phyloP scores from a whole-genome alignment of 2,329 filamentous ascomycete species.

The Penicillium hesseltinei region DNA sequence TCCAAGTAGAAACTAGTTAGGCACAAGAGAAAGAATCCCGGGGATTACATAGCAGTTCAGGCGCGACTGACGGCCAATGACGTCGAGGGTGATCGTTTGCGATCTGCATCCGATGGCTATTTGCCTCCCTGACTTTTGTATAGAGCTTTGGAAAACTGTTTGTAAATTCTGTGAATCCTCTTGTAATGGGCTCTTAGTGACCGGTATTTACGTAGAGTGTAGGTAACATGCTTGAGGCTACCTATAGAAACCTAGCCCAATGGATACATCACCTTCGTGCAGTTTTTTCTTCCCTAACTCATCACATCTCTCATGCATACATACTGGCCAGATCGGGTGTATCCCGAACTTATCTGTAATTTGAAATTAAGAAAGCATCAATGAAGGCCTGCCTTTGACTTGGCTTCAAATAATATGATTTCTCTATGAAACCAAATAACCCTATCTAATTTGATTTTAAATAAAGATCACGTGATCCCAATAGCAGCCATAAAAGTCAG shows the following conservation, averaged over 20 bases:
- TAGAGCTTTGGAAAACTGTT: neutral
- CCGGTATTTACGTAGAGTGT: too few relatives aligned
- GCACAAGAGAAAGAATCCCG: neutral
- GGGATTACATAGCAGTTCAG: neutral
- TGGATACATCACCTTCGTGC: too few relatives aligned
- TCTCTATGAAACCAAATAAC: neutral
- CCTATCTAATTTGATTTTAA: neutral
- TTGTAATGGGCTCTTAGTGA: neutral
- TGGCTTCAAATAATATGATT: neutral
- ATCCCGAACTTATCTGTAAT: too few relatives aligned
- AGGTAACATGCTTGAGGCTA: too few relatives aligned
- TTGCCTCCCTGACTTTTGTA: neutral
- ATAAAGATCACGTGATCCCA: neutral
- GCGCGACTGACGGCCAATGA: constrained; percentile 11
- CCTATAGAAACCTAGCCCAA: too few relatives aligned
- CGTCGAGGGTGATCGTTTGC: constrained; percentile 5
- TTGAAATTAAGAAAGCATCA: too few relatives aligned
- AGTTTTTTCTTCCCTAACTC: too few relatives aligned
- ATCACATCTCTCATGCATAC: too few relatives aligned
- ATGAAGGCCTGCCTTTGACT: too few relatives aligned
- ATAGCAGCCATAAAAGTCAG: neutral
- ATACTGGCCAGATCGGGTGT: too few relatives aligned
- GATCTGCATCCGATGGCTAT: neutral
- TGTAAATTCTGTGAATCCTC: neutral
- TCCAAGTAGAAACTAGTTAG: neutral